Evolutionary conservation across 2,329 filamentous ascomycete species (phyloP), one percentile per base, ranked within the genome.

Genomic region (Aspergillus viridinutans): DNA sequence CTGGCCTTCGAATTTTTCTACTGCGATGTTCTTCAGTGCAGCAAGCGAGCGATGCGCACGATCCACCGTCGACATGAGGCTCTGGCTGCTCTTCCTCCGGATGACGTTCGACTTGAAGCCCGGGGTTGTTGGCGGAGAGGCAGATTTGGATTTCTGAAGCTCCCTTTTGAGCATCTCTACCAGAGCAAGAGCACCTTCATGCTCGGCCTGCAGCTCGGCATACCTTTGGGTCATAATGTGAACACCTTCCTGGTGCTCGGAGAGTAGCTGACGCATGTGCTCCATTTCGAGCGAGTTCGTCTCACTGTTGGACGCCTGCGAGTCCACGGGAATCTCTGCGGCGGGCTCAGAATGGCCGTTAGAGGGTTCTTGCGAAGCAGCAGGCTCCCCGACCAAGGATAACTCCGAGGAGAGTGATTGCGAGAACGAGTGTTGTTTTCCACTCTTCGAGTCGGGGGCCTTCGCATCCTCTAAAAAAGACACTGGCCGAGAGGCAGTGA

Each of bases 351-450:
- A 81, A 62, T 86, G 86, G 58, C 80, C 78, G 70, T 87, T 84
- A 64, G 84, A 86, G 51, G 82, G 81, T 64, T 87, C 85, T 61
- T 80, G 80, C 61, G 85, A 87, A 67, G 81, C 81, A 66, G 85
- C 85, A 70, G 89, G 90, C 69, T 89, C 89, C 83, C 89, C 85
- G 80, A 85, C 90, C 73, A 89, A 96, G 69, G 90, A 96, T 73
- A 96, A 84, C 78, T 97, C 94, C 78, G 91, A 94, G 64, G 91
- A 97, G 66, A 97, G 88, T 69, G 92, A 96, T 74, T 88, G 91
- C 79, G 91, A 92, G 69, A 90, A 92, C 75, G 89, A 90, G 70
- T 80, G 82, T 76, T 85, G 85, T 74, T 79, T 78, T 81, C 79
- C 81, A 79, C 86, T 83, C 78, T 87, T 92, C 72, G 84, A 78